A percentile compares a stretch with the other conserved stretches of the same genome.
These are phyloP conservation scores for Scedosporium dehoogii DNA, from an alignment of 2,329 filamentous ascomycete species.

Conservation along the genomic window DNA sequence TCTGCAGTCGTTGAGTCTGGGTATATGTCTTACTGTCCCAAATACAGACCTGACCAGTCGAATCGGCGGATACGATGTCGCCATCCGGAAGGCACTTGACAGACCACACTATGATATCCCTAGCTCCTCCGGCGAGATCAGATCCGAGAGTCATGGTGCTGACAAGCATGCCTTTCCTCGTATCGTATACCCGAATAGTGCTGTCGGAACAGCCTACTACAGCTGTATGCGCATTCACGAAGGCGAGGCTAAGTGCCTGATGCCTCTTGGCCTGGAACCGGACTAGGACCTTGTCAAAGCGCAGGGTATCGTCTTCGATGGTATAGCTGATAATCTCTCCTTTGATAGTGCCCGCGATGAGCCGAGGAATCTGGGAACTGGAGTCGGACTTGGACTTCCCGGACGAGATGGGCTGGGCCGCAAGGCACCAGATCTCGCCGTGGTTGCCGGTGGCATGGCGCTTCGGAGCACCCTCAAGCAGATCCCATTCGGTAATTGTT, in stretches of 20 bases:
- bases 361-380: conserved; percentile 38
- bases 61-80: conserved; percentile 90
- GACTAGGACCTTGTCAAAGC: conserved; percentile 66
- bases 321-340: conserved; percentile 82
- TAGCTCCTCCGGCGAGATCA: conserved; percentile 65
- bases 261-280: conserved; percentile 74
- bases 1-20: conserved; percentile 73
- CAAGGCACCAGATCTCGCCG: conserved; percentile 94
- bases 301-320: conserved; percentile 73
- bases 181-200: conserved; percentile 85
- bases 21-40: conserved; percentile 93
- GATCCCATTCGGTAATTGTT: conserved; percentile 89
- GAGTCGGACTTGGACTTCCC: conserved; percentile 15
- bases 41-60: conserved; percentile 83
- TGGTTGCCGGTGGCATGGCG: conserved; percentile 84
- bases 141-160: conserved; percentile 79
- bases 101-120: conserved; percentile 85
- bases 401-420: conserved; percentile 58
- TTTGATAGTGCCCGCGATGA: conserved; percentile 83
- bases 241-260: conserved; percentile 82
- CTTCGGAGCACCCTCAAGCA: conserved; percentile 66
- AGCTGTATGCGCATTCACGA: conserved; percentile 72
- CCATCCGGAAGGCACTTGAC: conserved; percentile 81
- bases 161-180: conserved; percentile 64
- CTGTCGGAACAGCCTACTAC: conserved; percentile 94